Conservation (phyloP, 2,329 filamentous ascomycete species). For the Sclerotinia glacialis region DNA sequence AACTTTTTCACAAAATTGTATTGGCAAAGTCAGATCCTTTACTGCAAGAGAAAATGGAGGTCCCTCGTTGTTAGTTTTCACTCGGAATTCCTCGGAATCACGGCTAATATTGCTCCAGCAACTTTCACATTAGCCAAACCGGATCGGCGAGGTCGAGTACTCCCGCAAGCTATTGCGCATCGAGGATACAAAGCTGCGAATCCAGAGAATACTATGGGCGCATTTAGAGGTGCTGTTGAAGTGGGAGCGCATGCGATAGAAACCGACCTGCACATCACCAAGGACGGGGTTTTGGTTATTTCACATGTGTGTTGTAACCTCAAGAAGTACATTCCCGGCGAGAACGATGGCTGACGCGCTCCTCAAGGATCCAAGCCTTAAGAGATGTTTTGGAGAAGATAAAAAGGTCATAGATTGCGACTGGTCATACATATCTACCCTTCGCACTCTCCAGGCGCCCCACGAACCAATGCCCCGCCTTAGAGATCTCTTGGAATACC, state of each 20-base stretch:
- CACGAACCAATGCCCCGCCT: constrained; percentile 71
- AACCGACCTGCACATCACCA: constrained; percentile 81
- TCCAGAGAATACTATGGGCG: constrained; percentile 83
- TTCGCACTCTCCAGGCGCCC: constrained; percentile 66
- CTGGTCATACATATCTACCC: constrained; percentile 67
- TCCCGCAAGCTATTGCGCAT: constrained; percentile 73
- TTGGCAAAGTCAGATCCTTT: constrained; percentile 21
- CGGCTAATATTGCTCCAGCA: constrained; percentile 29
- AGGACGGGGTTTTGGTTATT: constrained; percentile 79
- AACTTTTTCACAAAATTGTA: neutral
- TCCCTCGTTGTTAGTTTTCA: constrained; percentile 17
- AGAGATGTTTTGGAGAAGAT: constrained; percentile 77
- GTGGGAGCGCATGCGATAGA: constrained; percentile 79
- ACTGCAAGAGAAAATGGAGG: constrained; percentile 21
- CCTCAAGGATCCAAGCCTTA: constrained; percentile 66
- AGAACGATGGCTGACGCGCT: constrained; percentile 12
- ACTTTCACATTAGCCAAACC: constrained; percentile 32
- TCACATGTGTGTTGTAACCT: constrained; percentile 58
- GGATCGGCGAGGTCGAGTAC: constrained; percentile 30
- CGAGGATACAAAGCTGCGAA: constrained; percentile 73
- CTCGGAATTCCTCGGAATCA: neutral
- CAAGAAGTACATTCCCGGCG: constrained; percentile 25
- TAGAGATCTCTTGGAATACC: constrained; percentile 68
- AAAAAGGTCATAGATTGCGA: constrained; percentile 71
- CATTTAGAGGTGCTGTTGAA: constrained; percentile 70